These are phyloP conservation scores for Escovopsis sp. DNA, from an alignment of 2,329 filamentous ascomycete species.

Conservation along the genomic window DNA sequence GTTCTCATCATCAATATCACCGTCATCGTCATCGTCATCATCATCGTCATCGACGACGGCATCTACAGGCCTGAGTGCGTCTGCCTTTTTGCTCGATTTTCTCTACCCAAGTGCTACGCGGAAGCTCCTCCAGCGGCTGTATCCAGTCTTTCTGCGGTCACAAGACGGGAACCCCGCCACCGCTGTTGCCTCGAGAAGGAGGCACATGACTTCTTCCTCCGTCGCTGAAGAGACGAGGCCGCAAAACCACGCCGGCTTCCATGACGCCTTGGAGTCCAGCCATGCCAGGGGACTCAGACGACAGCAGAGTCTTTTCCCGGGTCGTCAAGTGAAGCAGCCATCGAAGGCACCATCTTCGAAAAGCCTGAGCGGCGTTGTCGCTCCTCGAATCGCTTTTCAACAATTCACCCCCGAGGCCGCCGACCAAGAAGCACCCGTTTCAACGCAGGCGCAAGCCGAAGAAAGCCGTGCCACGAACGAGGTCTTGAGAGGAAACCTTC, in stretches of 20 bases:
- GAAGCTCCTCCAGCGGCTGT: slow-evolving; percentile 26
- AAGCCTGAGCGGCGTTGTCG: too few relatives aligned
- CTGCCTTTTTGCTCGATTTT: slow-evolving; percentile 40
- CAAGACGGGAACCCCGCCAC: slow-evolving; percentile 8
- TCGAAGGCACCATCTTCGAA: background rate
- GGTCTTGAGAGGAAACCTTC: background rate
- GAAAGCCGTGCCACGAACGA: background rate
- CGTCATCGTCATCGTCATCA: too few relatives aligned
- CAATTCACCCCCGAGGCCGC: too few relatives aligned
- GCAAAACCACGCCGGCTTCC: background rate
- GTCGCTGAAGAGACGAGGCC: slow-evolving; percentile 4
- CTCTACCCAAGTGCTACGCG: slow-evolving; percentile 35
- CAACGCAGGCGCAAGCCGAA: background rate
- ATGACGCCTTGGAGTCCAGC: background rate
- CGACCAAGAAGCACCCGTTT: background rate
- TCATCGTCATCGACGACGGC: too few relatives aligned
- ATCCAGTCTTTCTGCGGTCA: slow-evolving; percentile 14
- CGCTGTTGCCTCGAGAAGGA: slow-evolving; percentile 9
- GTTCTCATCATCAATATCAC: too few relatives aligned
- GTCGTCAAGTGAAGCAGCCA: background rate
- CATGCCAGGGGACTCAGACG: background rate
- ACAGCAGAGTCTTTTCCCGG: background rate
- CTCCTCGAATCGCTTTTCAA: too few relatives aligned
- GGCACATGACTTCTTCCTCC: slow-evolving; percentile 15
- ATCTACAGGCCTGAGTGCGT: slow-evolving; percentile 23